phyloP scores from a whole-genome alignment of 495 filamentous ascomycete genomes.

The Lentithecium fluviatile region DNA sequence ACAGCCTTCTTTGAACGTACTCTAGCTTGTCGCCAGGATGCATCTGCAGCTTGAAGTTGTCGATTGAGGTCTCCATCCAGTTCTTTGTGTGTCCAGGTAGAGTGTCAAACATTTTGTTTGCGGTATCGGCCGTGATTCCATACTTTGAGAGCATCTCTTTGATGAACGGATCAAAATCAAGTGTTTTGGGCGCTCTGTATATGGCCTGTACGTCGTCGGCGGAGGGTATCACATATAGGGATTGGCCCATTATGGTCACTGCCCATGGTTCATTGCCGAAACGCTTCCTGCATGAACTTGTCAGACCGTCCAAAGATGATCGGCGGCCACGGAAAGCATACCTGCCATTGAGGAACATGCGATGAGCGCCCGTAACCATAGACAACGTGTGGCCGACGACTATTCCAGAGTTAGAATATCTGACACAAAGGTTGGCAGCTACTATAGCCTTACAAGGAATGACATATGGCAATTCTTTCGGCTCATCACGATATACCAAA shows the following conservation, averaged over 20 bases:
- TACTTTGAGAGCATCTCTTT: neutral
- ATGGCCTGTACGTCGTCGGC: slow-evolving; percentile 32
- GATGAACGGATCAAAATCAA: slow-evolving; percentile 3
- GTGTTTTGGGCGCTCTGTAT: slow-evolving; percentile 24
- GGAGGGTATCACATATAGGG: slow-evolving; percentile 32
- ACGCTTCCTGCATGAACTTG: too few species aligned
- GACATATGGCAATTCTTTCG: neutral
- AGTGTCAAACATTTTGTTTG: slow-evolving; percentile 1
- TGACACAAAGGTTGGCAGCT: neutral
- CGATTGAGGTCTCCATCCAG: neutral
- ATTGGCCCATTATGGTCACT: slow-evolving; percentile 29
- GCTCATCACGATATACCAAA: neutral
- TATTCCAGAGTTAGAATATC: neutral
- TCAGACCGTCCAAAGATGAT: too few species aligned
- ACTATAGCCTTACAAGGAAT: neutral
- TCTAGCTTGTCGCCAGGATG: slow-evolving; percentile 27
- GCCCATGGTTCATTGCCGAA: slow-evolving; percentile 22
- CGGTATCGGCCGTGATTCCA: slow-evolving; percentile 8
- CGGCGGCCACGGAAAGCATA: neutral
- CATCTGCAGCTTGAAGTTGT: slow-evolving; percentile 25
- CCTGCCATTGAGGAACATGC: neutral
- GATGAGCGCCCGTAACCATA: neutral
- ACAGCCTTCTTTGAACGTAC: slow-evolving; percentile 2
- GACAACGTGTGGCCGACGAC: neutral
- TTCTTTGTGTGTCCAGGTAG: neutral